Conservation (phyloP, 805 yeast species). For the Teunomyces gatunensis region DNA sequence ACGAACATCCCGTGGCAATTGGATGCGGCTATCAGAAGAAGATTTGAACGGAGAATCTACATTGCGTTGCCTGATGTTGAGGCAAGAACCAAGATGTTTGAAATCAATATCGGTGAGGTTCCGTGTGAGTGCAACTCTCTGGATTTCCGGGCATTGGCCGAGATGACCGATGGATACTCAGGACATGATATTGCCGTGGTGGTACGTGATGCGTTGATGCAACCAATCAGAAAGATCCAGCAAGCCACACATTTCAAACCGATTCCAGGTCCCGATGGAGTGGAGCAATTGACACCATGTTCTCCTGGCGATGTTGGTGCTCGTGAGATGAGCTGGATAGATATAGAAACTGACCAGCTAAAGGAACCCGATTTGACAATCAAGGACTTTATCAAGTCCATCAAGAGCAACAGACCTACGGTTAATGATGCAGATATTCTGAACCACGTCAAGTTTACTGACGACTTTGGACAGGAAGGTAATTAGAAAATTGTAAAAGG, state of each 20-base stretch:
- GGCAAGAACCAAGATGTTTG: slow-evolving; percentile 91
- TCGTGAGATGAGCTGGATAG: slow-evolving; percentile 89
- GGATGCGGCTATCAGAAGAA: slow-evolving; percentile 94
- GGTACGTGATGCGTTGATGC: slow-evolving; percentile 96
- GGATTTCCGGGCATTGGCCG: slow-evolving; percentile 77
- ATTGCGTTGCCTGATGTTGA: slow-evolving; percentile 93
- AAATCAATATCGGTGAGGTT: slow-evolving; percentile 85
- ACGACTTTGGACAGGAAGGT: slow-evolving; percentile 97
- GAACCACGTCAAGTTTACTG: slow-evolving; percentile 84
- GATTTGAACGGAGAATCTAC: slow-evolving; percentile 93
- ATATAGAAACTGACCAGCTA: slow-evolving; percentile 82
- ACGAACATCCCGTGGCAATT: slow-evolving; percentile 99
- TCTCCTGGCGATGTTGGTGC: slow-evolving; percentile 95
- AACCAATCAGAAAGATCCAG: slow-evolving; percentile 93
- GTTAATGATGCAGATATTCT: slow-evolving; percentile 82
- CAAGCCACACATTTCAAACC: slow-evolving; percentile 91
- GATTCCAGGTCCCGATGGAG: slow-evolving; percentile 42
- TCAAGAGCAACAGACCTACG: slow-evolving; percentile 90
- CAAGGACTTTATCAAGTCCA: slow-evolving; percentile 90
- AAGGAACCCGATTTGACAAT: slow-evolving; percentile 86
- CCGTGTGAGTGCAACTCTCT: slow-evolving; percentile 74
- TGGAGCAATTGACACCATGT: slow-evolving; percentile 74
- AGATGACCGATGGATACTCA: slow-evolving; percentile 95
- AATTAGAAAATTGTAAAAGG: slow-evolving; percentile 40
- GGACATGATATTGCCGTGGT: slow-evolving; percentile 97